These are phyloP conservation scores for Microstegium vimineum DNA, from an alignment of 176 grass and related monocot species.

Conservation along the genomic window DNA sequence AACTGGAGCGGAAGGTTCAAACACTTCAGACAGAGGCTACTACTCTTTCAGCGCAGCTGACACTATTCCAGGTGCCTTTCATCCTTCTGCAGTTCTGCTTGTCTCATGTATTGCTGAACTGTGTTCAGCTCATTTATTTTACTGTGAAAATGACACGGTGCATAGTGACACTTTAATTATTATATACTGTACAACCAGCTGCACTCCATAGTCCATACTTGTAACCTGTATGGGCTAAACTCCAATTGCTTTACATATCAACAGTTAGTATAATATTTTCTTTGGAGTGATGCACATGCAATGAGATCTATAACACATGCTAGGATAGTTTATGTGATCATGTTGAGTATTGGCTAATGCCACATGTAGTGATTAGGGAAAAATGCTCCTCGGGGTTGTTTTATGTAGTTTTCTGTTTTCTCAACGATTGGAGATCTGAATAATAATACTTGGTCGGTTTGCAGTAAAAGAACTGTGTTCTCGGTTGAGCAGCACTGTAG, in stretches of 20 bases:
- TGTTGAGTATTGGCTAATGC: slow-evolving; percentile 9
- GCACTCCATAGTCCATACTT: not conserved
- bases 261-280: slow-evolving; percentile 5
- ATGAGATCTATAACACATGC: slow-evolving; percentile 12
- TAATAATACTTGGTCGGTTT: not conserved
- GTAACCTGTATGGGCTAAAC: slow-evolving; percentile 6
- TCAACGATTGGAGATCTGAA: slow-evolving; percentile 23
- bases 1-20: slow-evolving; percentile 88
- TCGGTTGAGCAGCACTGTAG: not conserved
- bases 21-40: slow-evolving; percentile 79
- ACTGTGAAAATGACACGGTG: slow-evolving; percentile 1
- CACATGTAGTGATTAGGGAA: not conserved
- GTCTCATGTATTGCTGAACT: slow-evolving; percentile 14
- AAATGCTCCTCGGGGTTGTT: not conserved
- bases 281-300: slow-evolving; percentile 22
- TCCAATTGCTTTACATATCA: not conserved
- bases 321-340: slow-evolving; percentile 2
- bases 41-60: slow-evolving; percentile 75
- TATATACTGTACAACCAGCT: not conserved
- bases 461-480: not conserved
- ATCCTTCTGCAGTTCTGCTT: slow-evolving; percentile 9
- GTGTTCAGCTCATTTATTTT: not conserved
- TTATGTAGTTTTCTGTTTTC: slow-evolving; percentile 17
- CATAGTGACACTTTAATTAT: slow-evolving; percentile 2
- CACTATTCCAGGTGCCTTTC: slow-evolving; percentile 65